Base-by-base conservation (phyloP, 108 stramenopile species). In the Pseudonitzschia delicatissima region DNA sequence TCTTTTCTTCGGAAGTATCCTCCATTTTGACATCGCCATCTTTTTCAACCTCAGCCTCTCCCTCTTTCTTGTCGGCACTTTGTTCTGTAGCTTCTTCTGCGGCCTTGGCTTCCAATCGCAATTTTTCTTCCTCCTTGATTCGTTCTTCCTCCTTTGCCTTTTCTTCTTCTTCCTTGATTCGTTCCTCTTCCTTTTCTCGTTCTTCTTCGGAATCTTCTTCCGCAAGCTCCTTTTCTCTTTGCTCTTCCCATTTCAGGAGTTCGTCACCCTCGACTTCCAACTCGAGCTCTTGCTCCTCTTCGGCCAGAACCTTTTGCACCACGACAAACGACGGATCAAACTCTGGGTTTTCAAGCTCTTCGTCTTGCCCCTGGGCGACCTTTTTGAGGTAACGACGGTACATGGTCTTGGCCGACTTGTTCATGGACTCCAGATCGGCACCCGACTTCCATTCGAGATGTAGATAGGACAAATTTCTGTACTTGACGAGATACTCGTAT, bases 401-500 rank as follows among this genome's bases (percentile, higher is more conserved):
- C 2, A 92, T 80, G 26, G 75, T 83, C 76, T 94, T 96, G 59
- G 91, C 91, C 4, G 79, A 80, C 66, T 88, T 88, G 71, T 83
- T 87, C 91, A 92, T 92, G 53, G 77, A 82, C 67, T 92, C 91
- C 36, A 97, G 60, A 58, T 95, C 92, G 11, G 83, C 80, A 4
- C 92, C 92, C 5, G 84, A 71, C 49, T 88, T 87, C 92, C 93
- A 96, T 49, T 87, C 82, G 39, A 95, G 78, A 67, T 96, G 96
- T 31, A 94, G 77, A 78, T 97, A 95, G 1, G 95, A 96, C 7
- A 85, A 79, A 39, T 94, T 94, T 77, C 91, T 94, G 86, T 90
- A 98, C 68, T 98, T 98, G 62, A 98, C 77, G 18, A 97, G 78
- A 71, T 96, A 98, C 65, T 98, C 97, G 74, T 93, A 97, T 68